phyloP scores from a whole-genome alignment of 257 asterid genomes.

The Primulina eburnea region DNA sequence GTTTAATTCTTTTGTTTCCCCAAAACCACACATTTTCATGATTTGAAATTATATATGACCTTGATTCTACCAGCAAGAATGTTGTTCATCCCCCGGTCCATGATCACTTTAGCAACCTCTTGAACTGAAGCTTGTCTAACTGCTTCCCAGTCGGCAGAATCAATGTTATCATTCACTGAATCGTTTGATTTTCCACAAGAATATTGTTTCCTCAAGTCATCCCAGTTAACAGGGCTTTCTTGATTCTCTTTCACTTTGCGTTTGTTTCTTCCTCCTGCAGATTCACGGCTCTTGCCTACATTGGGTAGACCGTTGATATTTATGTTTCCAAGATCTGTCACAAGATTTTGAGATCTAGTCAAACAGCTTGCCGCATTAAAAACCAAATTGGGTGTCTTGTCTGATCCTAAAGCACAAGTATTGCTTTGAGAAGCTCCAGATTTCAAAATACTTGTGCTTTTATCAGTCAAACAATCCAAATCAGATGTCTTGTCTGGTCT shows the following conservation, averaged over 20 bases:
- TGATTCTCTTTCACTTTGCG: background rate
- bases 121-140: constrained; percentile 37
- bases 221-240: background rate
- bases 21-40: background rate
- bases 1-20: background rate
- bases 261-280: background rate
- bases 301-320: background rate
- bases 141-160: constrained; percentile 59
- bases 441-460: background rate
- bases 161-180: constrained; percentile 12
- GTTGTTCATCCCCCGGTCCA: constrained; percentile 44
- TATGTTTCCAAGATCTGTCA: background rate
- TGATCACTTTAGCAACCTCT: constrained; percentile 34
- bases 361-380: background rate
- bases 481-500: background rate
- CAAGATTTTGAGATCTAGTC: background rate
- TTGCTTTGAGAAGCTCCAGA: background rate
- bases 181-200: background rate
- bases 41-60: constrained; percentile 29
- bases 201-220: background rate
- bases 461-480: background rate
- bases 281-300: background rate
- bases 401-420: background rate
- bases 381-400: background rate
- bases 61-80: constrained; percentile 48